Evolutionary conservation across 2,329 filamentous ascomycete genomes (phyloP).

Genomic region (Pseudogymnoascus sp.): DNA sequence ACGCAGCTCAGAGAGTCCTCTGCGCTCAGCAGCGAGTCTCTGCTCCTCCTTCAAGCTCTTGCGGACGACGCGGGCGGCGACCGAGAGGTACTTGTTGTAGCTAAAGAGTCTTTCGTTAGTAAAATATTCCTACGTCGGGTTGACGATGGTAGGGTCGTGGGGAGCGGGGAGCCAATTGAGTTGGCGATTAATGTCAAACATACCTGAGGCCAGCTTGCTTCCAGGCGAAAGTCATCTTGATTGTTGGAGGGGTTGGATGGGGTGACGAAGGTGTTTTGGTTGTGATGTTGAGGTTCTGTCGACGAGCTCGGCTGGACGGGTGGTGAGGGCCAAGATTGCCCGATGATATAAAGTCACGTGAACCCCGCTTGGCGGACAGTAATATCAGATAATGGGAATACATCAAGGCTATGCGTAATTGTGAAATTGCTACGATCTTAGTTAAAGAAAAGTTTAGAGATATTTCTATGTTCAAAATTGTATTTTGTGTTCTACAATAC

Average conservation of each 20-base stretch:
- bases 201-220: slow-evolving; percentile 84
- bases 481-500: slow-evolving; percentile 27
- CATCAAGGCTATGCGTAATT: slow-evolving; percentile 4
- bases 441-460: slow-evolving; percentile 10
- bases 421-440: background rate
- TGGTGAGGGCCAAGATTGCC: slow-evolving; percentile 7
- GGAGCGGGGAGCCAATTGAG: slow-evolving; percentile 22
- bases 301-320: slow-evolving; percentile 15
- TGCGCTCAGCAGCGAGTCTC: slow-evolving; percentile 77
- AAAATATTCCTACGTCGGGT: slow-evolving; percentile 11
- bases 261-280: slow-evolving; percentile 13
- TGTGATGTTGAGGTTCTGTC: slow-evolving; percentile 15
- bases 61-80: slow-evolving; percentile 91
- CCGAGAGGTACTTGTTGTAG: slow-evolving; percentile 99
- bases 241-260: slow-evolving; percentile 18
- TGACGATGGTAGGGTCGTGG: background rate
- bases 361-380: background rate
- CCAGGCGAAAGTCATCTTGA: slow-evolving; percentile 85
- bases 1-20: slow-evolving; percentile 80
- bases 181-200: slow-evolving; percentile 11
- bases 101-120: slow-evolving; percentile 44
- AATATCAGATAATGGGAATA: background rate
- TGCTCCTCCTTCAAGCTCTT: slow-evolving; percentile 94
- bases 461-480: slow-evolving; percentile 14
- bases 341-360: background rate